Conservation (phyloP, 768 basidiomycete species). For the Tylopilus vinaceipallidus region DNA sequence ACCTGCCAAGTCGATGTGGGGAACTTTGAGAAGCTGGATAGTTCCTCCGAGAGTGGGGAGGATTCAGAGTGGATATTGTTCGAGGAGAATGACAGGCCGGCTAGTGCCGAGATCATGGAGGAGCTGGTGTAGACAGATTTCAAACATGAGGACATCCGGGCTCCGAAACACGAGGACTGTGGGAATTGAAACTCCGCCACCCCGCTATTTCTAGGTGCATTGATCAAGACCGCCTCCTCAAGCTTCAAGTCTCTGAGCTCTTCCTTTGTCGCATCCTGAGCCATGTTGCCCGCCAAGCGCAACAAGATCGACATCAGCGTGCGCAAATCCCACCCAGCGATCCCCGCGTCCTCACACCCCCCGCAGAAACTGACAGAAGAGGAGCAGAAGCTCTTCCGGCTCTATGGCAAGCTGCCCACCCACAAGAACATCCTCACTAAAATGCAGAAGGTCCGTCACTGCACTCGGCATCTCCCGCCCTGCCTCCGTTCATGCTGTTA, state of each 20-base stretch:
- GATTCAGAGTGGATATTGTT: conserved; percentile 20
- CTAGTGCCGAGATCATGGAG: conserved; percentile 2
- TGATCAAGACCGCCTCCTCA: conserved; percentile 15
- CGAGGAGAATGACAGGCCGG: conserved; percentile 7
- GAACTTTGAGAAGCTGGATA: conserved; percentile 12
- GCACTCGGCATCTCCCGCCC: background rate
- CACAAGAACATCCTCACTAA: conserved; percentile 92
- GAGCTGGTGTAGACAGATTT: conserved; percentile 12
- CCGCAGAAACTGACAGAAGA: conserved; percentile 75
- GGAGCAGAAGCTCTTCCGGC: conserved; percentile 91
- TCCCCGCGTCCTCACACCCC: conserved; percentile 12
- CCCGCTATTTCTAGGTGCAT: conserved; percentile 22
- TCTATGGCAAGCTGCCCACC: conserved; percentile 92
- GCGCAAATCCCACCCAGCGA: conserved; percentile 30
- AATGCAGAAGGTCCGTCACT: conserved; percentile 82
- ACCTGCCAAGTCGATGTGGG: conserved; percentile 5
- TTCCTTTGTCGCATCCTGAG: conserved; percentile 26
- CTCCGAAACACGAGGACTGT: conserved; percentile 32
- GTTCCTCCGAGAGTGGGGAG: conserved; percentile 1
- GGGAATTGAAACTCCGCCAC: conserved; percentile 25
- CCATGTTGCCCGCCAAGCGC: conserved; percentile 74
- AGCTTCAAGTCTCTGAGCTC: conserved; percentile 22
- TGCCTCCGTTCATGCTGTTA: too few relatives aligned
- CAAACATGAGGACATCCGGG: conserved; percentile 25
- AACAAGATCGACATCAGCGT: conserved; percentile 97